Evolutionary conservation across 768 basidiomycete genomes (phyloP), one percentile per base, ranked within the genome.

Genomic region (Mycena galericulata): DNA sequence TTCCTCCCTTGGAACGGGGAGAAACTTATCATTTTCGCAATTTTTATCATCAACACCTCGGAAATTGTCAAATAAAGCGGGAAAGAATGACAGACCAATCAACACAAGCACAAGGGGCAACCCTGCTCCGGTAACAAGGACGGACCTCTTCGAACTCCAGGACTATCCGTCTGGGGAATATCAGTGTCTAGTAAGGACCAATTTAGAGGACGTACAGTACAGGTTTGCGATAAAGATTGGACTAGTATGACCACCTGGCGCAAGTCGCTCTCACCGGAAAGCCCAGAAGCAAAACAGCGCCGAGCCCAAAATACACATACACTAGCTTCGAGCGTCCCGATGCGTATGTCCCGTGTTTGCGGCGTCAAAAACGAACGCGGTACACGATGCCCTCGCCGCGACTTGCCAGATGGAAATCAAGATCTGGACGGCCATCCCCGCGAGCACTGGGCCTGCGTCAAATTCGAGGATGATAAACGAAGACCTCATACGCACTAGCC

Each of bases 401-500:
- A 38, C 56, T 32, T 22, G 27, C 70, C 70, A 41, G 17, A 71
- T 68, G 51, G 65, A 71, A 2, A 71, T 30, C 26, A 71, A 59
- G 6, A 55, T 34, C 18, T 72, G 70, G 54, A 72, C 63, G 22
- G 70, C 70, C 67, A 71, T 71, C 12, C 70, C 70, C 46, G 70
- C 67, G 43, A 71, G 62, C 70, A 71, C 70, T 71, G 22, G 15
- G 3, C 18, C 34, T 51, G 51, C 24, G 10, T 17, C 47, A 24
- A 59, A 17, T n/a, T 24, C 59, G 26, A 29, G 17, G 2, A 47
- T 18, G 45, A 11, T 26, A 12, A 20, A 36, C 3, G 4, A 24
- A 53, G 24, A 2, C 20, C n/a, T n/a, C n/a, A n/a, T n/a, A 50
- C 70, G 26, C 40, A 71, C 70, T 71, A 36, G 70, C 70, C 38